A percentile compares a stretch with the other conserved stretches of the same genome.
These are phyloP conservation scores for Pythium oligandrum DNA, from an alignment of 352 stramenopile species.

Conservation along the genomic window DNA sequence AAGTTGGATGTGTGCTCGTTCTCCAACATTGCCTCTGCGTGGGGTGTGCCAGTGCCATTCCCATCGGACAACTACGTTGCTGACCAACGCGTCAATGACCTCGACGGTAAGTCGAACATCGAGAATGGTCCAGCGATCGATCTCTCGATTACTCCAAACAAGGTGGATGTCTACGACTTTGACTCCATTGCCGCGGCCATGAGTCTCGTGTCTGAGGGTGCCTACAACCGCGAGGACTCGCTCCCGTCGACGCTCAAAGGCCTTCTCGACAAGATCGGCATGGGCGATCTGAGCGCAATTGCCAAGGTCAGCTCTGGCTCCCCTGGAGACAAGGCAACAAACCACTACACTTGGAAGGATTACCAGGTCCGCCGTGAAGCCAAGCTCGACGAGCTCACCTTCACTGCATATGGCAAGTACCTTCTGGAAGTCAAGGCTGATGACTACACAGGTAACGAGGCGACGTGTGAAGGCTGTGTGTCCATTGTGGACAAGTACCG, in stretches of 20 bases:
- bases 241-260: neutral
- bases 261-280: neutral
- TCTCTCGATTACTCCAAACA: conserved; percentile 1
- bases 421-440: conserved; percentile 37
- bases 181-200: neutral
- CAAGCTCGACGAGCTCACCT: conserved; percentile 37
- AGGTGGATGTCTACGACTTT: conserved; percentile 3
- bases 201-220: neutral
- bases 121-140: conserved; percentile 11
- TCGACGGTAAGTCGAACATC: conserved; percentile 4
- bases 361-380: conserved; percentile 36
- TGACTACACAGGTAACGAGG: conserved; percentile 33
- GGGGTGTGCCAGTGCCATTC: conserved; percentile 23
- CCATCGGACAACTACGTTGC: conserved; percentile 14
- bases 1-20: conserved; percentile 27
- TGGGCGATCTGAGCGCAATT: neutral
- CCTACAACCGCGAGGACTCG: neutral
- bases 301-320: neutral
- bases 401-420: conserved; percentile 51
- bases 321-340: neutral
- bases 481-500: conserved; percentile 49
- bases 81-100: conserved; percentile 24
- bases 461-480: conserved; percentile 47
- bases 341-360: conserved; percentile 37
- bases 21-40: conserved; percentile 28